Conservation (phyloP, 306 rosid species). For the Aeschynomene evenia region DNA sequence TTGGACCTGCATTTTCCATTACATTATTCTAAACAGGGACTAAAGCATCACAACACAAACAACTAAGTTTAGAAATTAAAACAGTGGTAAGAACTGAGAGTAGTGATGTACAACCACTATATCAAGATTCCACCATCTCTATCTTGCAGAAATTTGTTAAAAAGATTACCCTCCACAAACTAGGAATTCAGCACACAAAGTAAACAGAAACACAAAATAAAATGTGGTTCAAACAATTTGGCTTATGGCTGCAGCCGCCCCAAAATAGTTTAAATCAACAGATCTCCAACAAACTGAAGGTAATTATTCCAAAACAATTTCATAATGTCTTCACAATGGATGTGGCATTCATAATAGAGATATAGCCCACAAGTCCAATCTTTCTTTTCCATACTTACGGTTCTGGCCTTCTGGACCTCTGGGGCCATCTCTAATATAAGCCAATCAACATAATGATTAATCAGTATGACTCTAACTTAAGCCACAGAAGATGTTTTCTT, state of each 20-base stretch:
- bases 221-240: neutral
- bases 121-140: neutral
- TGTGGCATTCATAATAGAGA: neutral
- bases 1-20: slow-evolving; percentile 66
- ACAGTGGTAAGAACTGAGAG: slow-evolving; percentile 1
- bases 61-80: neutral
- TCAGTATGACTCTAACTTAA: neutral
- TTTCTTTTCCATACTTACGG: neutral
- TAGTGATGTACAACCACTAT: neutral
- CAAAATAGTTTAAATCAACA: neutral
- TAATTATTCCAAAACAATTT: neutral
- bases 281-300: neutral
- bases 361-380: neutral
- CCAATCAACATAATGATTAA: neutral
- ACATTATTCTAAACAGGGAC: slow-evolving; percentile 16
- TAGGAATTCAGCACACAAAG: slow-evolving; percentile 11
- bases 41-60: slow-evolving; percentile 16
- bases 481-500: slow-evolving; percentile 8
- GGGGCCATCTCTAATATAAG: neutral
- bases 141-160: neutral
- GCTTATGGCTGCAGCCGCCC: neutral
- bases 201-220: slow-evolving; percentile 5
- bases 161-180: neutral
- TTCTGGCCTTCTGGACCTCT: neutral
- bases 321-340: neutral